phyloP scores from a whole-genome alignment of 1,139 yeast species.

The Saccharomyces hybrid region DNA sequence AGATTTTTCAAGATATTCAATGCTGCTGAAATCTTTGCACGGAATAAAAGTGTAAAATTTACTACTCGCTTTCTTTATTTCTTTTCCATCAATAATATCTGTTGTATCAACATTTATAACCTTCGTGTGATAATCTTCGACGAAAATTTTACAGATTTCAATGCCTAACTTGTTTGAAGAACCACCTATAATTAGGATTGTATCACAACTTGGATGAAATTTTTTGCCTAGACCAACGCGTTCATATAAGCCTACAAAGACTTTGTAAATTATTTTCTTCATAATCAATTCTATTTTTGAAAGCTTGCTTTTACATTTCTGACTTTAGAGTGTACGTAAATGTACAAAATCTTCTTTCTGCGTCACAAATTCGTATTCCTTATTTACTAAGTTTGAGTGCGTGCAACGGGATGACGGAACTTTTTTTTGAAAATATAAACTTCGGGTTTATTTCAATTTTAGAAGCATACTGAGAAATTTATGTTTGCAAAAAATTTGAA shows the following conservation, averaged over 20 bases:
- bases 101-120: conserved; percentile 9
- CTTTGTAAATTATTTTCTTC: background rate
- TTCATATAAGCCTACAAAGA: background rate
- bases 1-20: conserved; percentile 8
- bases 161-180: conserved; percentile 6
- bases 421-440: too few relatives aligned
- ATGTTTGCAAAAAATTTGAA: too few relatives aligned
- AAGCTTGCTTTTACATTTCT: too few relatives aligned
- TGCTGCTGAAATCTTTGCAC: conserved; percentile 12
- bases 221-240: conserved; percentile 2
- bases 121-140: background rate
- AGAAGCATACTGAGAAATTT: too few relatives aligned
- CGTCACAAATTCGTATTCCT: background rate
- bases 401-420: background rate
- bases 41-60: conserved; percentile 11
- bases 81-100: background rate
- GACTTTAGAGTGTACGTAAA: too few relatives aligned
- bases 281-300: background rate
- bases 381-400: too few relatives aligned
- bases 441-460: background rate
- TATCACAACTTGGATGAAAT: conserved; percentile 1
- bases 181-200: conserved; percentile 4
- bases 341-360: background rate
- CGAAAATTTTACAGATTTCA: conserved; percentile 1
- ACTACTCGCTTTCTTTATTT: background rate